Percentiles rank a stretch among this genome's conserved stretches.
Evolutionary conservation across 257 asterid genomes (phyloP).

Genomic region (Petunia secreta): DNA sequence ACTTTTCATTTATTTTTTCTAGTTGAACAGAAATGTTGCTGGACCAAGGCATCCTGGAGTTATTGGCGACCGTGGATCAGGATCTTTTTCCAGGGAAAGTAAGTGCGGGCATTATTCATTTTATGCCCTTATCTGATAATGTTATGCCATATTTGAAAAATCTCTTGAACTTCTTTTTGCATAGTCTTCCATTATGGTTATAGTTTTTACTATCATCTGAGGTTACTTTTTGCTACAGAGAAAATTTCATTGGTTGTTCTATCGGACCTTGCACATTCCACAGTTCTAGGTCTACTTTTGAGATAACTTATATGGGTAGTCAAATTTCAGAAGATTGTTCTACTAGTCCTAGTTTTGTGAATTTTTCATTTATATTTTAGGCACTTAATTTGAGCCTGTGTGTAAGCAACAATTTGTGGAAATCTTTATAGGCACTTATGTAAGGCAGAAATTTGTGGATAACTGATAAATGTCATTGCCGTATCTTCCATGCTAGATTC

Average conservation of each 20-base stretch:
- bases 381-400: neutral
- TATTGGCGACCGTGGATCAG: conserved; percentile 95
- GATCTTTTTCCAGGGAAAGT: conserved; percentile 97
- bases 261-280: neutral
- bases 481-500: neutral
- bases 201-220: neutral
- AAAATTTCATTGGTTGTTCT: neutral
- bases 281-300: neutral
- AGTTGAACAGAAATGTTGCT: conserved; percentile 80
- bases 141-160: too few relatives aligned
- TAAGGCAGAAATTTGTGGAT: neutral
- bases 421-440: too few relatives aligned
- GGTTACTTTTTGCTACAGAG: neutral
- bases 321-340: neutral
- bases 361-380: neutral
- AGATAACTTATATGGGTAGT: neutral
- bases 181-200: neutral
- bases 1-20: conserved; percentile 30
- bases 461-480: neutral
- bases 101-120: conserved; percentile 37
- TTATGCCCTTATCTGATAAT: too few relatives aligned
- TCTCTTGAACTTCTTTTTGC: neutral
- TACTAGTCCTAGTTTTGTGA: neutral
- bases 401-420: neutral
- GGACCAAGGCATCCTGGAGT: conserved; percentile 94